phyloP scores from a whole-genome alignment of 805 yeast genomes.

The Starmerella apis region DNA sequence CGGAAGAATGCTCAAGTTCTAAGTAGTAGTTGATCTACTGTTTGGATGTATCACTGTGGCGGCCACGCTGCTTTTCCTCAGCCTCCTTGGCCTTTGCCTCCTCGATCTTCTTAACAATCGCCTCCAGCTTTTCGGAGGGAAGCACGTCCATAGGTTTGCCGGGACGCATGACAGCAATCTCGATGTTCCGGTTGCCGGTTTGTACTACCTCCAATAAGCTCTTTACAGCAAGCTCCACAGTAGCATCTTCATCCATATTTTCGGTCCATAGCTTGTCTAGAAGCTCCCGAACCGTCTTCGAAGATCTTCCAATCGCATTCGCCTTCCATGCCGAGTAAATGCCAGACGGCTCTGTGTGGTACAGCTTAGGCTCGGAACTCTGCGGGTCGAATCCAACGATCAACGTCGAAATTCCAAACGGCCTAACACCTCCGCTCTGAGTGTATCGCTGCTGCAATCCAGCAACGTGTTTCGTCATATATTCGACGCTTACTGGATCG shows the following conservation, averaged over 20 bases:
- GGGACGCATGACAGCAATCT: slow-evolving; percentile 76
- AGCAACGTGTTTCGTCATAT: slow-evolving; percentile 89
- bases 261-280: slow-evolving; percentile 74
- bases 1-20: no score
- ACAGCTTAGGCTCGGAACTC: slow-evolving; percentile 69
- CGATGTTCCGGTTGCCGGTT: slow-evolving; percentile 94
- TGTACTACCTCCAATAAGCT: slow-evolving; percentile 91
- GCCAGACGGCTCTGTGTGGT: slow-evolving; percentile 95
- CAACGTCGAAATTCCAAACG: slow-evolving; percentile 90
- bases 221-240: slow-evolving; percentile 72
- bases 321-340: slow-evolving; percentile 98
- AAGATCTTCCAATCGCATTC: slow-evolving; percentile 88
- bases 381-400: slow-evolving; percentile 92
- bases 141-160: slow-evolving; percentile 47
- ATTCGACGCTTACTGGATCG: slow-evolving; percentile 85
- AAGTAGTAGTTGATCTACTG: background rate
- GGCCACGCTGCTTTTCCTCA: slow-evolving; percentile 33
- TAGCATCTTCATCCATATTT: slow-evolving; percentile 53
- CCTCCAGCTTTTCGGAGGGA: slow-evolving; percentile 59
- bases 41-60: slow-evolving; percentile 37
- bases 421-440: slow-evolving; percentile 97
- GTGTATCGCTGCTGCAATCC: slow-evolving; percentile 96
- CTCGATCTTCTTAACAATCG: slow-evolving; percentile 71
- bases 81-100: slow-evolving; percentile 70
- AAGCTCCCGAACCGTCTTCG: slow-evolving; percentile 91